phyloP scores from a whole-genome alignment of 768 basidiomycete genomes.

The Boletus subcaerulescens region DNA sequence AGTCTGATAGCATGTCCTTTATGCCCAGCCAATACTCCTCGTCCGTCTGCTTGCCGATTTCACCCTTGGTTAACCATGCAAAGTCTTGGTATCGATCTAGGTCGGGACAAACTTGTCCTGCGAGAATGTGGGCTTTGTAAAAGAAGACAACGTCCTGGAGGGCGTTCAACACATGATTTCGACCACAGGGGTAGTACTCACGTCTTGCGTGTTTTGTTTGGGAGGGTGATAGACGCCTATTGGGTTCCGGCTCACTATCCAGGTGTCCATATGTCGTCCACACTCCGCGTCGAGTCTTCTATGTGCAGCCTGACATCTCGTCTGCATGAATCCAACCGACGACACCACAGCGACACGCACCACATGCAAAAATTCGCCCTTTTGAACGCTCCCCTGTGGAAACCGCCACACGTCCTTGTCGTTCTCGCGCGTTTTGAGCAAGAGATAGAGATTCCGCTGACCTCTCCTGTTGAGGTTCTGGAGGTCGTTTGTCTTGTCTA shows the following conservation, averaged over 20 bases:
- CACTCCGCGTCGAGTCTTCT: slow-evolving; percentile 68
- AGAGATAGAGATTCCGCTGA: slow-evolving; percentile 85
- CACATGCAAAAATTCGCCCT: slow-evolving; percentile 74
- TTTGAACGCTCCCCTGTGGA: slow-evolving; percentile 62
- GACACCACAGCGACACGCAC: slow-evolving; percentile 37
- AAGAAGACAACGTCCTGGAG: slow-evolving; percentile 76
- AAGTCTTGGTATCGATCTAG: slow-evolving; percentile 62
- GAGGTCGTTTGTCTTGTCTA: slow-evolving; percentile 58
- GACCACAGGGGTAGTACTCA: slow-evolving; percentile 15
- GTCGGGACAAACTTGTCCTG: slow-evolving; percentile 73
- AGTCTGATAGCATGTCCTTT: slow-evolving; percentile 79
- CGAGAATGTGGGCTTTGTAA: slow-evolving; percentile 90
- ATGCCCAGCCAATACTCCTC: slow-evolving; percentile 71
- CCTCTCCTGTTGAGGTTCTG: slow-evolving; percentile 80
- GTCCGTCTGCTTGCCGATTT: slow-evolving; percentile 72
- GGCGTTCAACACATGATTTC: not conserved
- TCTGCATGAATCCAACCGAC: not conserved
- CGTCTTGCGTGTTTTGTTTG: slow-evolving; percentile 36
- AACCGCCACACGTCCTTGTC: slow-evolving; percentile 73
- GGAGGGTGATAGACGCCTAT: slow-evolving; percentile 71
- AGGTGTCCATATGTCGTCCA: slow-evolving; percentile 84
- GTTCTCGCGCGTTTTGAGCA: slow-evolving; percentile 52
- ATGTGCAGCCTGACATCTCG: slow-evolving; percentile 58
- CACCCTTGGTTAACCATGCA: slow-evolving; percentile 94
- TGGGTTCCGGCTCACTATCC: slow-evolving; percentile 90